A percentile compares a stretch with the other conserved stretches of the same genome.
These are phyloP conservation scores for Begonia fuchsioides DNA, from an alignment of 306 rosid species.

Conservation along the genomic window DNA sequence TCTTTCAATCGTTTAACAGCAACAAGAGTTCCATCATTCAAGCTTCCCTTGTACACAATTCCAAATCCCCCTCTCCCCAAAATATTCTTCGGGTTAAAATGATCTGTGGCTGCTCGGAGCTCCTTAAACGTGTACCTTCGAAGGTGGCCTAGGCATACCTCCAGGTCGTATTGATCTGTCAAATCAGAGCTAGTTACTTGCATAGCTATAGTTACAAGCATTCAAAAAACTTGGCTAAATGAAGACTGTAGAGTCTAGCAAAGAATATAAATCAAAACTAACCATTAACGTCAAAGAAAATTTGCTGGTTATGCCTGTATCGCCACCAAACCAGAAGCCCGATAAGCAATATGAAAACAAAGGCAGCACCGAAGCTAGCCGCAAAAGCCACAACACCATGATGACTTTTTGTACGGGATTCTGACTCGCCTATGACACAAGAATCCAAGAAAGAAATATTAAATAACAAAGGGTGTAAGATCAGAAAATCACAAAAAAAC, in stretches of 20 bases:
- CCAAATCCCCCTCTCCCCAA: constrained; percentile 98
- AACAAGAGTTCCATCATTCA: constrained; percentile 73
- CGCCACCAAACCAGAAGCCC: constrained; percentile 79
- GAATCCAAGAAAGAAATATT: constrained; percentile 11
- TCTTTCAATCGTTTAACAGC: constrained; percentile 95
- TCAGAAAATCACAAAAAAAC: constrained; percentile 1
- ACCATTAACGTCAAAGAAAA: constrained; percentile 95
- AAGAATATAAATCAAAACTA: constrained; percentile 12
- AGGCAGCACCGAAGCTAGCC: constrained; percentile 73
- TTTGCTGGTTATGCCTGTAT: constrained; percentile 77
- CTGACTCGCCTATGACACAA: constrained; percentile 42
- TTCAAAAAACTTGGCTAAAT: too few species aligned
- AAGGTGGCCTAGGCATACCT: constrained; percentile 88
- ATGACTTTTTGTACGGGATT: constrained; percentile 36
- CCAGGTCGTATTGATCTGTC: constrained; percentile 94
- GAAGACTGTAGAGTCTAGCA: not conserved
- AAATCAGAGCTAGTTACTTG: not conserved
- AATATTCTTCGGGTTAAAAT: constrained; percentile 85
- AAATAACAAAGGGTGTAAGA: constrained; percentile 10
- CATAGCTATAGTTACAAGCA: not conserved
- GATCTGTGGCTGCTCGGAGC: constrained; percentile 88
- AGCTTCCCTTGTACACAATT: constrained; percentile 75
- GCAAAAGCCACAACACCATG: constrained; percentile 65
- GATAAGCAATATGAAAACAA: constrained; percentile 37
- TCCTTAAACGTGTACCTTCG: constrained; percentile 84